These are phyloP conservation scores for Globisporangium paroecandrum DNA, from an alignment of 352 stramenopile species.

Conservation along the genomic window DNA sequence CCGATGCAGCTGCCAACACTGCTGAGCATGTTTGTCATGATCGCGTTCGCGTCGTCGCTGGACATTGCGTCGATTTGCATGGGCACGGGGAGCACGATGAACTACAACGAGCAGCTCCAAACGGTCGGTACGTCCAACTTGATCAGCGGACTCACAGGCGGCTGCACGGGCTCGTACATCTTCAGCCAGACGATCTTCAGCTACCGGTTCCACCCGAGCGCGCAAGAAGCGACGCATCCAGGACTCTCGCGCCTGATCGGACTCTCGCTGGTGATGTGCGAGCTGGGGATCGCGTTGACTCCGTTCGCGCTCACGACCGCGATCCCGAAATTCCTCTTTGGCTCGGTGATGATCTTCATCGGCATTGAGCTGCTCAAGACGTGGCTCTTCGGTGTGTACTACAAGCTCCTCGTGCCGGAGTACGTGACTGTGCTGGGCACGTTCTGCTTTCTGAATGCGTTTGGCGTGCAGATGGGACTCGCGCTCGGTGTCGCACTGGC, in stretches of 20 bases:
- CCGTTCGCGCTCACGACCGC: conserved; percentile 90
- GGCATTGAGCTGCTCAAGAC: conserved; percentile 92
- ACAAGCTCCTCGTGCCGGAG: conserved; percentile 71
- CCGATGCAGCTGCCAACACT: conserved; percentile 61
- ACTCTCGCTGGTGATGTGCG: conserved; percentile 47
- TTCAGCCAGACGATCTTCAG: conserved; percentile 94
- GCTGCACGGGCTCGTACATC: conserved; percentile 90
- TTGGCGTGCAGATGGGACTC: conserved; percentile 90
- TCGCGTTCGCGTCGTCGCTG: conserved; percentile 92
- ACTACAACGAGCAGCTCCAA: conserved; percentile 93
- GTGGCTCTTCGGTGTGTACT: conserved; percentile 58
- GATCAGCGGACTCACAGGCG: conserved; percentile 80
- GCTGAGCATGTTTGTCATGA: conserved; percentile 94
- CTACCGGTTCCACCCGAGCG: conserved; percentile 51
- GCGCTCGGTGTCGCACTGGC: conserved; percentile 40
- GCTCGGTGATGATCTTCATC: conserved; percentile 96
- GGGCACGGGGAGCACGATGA: conserved; percentile 88
- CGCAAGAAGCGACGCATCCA: conserved; percentile 32
- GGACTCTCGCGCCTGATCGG: conserved; percentile 65
- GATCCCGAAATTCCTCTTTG: conserved; percentile 97
- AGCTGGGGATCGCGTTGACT: conserved; percentile 60
- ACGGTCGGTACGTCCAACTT: conserved; percentile 94
- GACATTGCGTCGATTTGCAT: conserved; percentile 95
- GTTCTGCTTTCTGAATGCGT: conserved; percentile 88
- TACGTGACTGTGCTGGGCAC: conserved; percentile 90